Percentiles rank a stretch among this genome's conserved stretches.
Evolutionary conservation across 768 basidiomycete genomes (phyloP).

Genomic region (Daedaleopsis sinensis): DNA sequence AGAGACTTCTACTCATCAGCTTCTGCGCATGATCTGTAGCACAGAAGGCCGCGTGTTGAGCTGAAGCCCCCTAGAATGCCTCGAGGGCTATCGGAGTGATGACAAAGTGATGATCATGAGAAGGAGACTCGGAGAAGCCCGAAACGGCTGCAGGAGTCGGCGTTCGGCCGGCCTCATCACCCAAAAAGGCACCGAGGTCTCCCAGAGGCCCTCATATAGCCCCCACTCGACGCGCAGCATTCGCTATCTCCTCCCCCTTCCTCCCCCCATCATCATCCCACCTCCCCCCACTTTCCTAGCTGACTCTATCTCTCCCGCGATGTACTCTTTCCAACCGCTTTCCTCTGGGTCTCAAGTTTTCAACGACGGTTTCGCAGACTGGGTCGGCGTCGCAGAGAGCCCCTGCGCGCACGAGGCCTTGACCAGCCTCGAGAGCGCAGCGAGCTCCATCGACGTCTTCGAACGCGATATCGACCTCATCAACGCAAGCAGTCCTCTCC

Average conservation of each 20-base stretch:
- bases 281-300: not conserved
- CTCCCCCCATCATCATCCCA: not conserved
- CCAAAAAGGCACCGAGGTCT: too few species aligned
- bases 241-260: not conserved
- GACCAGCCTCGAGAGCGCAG: not conserved
- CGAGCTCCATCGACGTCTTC: not conserved
- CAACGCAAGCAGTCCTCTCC: not conserved
- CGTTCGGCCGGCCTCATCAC: too few species aligned
- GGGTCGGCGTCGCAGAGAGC: not conserved
- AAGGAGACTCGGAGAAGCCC: too few species aligned
- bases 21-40: too few species aligned
- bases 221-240: too few species aligned
- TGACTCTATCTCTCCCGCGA: not conserved
- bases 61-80: too few species aligned
- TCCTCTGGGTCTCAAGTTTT: not conserved
- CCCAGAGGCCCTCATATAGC: too few species aligned
- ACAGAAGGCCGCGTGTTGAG: too few species aligned
- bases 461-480: not conserved
- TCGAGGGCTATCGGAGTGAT: too few species aligned
- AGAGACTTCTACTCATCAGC: too few species aligned
- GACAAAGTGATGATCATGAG: too few species aligned
- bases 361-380: not conserved
- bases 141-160: too few species aligned
- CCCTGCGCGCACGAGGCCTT: not conserved
- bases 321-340: not conserved